Evolutionary conservation across 2,329 filamentous ascomycete species (phyloP), one percentile per base, ranked within the genome.

Genomic region (Botrytis galanthina): DNA sequence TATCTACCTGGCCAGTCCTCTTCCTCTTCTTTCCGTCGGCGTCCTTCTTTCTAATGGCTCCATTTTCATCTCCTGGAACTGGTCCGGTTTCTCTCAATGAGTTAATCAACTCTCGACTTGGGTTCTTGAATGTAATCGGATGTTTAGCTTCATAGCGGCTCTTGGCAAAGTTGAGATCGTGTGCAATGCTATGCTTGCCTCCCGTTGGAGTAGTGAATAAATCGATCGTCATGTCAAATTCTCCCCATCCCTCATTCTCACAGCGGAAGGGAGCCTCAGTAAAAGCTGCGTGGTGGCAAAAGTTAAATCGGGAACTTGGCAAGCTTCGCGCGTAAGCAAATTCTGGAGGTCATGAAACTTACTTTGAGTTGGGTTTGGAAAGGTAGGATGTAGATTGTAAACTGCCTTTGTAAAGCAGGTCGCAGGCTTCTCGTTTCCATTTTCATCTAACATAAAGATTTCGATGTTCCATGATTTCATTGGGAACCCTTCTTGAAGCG

Each of bases 211-310:
- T 90, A 61, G 92, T 93, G 80, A 91, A 92, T 78, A 97, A 88
- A 75, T 93, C 90, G 80, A 98, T 96, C 66, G 86, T 87, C 90
- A 99, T 95, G 82, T 98, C 96, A 82, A 99, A 99, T 84, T 98
- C 96, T 80, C 96, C 96, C 96, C 96, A 99, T 78, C 96, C 96
- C 84, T 98, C 93, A 83, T 99, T 97, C 76, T 90, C 87, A 83
- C 97, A 97, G 77, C 88, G 88, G 85, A 98, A 99, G 0, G 96
- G 96, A 0, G 94, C 89, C 77, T 92, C 91, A 81, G 91, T 91
- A 85, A 97, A 92, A 37, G 89, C 93, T 96, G 29, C 26, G 32
- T 42, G 63, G 14, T 37, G 66, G 35, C 35, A 71, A 71, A 54
- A 63, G 75, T 73, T 39, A 74, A 59, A n/a, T 64, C 18, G 18